Percentiles rank a stretch among this genome's conserved stretches.
These are phyloP conservation scores for Triangularia setosa DNA, from an alignment of 2,329 filamentous ascomycete species.

Conservation along the genomic window DNA sequence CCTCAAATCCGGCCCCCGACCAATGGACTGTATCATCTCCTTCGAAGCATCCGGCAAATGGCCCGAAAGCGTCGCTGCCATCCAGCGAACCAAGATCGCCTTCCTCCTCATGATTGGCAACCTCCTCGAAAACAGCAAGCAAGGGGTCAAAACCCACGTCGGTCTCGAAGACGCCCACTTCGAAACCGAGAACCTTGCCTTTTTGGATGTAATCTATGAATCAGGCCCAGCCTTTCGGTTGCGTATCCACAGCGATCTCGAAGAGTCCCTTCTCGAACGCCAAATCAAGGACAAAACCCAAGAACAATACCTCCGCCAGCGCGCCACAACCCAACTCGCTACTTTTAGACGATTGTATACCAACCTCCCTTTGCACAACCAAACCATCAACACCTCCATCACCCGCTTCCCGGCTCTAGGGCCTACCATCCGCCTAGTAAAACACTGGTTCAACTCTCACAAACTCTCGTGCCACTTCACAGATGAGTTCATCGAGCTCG, in stretches of 20 bases:
- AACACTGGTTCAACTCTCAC: conserved; percentile 85
- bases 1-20: conserved; percentile 42
- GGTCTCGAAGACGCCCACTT: conserved; percentile 74
- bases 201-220: conserved; percentile 75
- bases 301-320: conserved; percentile 62
- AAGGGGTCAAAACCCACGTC: conserved; percentile 60
- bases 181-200: conserved; percentile 71
- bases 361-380: conserved; percentile 72
- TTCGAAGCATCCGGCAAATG: conserved; percentile 92
- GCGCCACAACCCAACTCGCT: conserved; percentile 65
- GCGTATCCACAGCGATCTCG: conserved; percentile 83
- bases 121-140: conserved; percentile 59
- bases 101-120: conserved; percentile 76
- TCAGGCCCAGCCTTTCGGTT: conserved; percentile 74
- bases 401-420: conserved; percentile 78
- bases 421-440: conserved; percentile 75
- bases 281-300: conserved; percentile 69
- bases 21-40: conserved; percentile 77
- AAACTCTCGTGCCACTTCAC: conserved; percentile 72
- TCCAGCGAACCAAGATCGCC: conserved; percentile 90
- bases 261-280: conserved; percentile 76
- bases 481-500: conserved; percentile 79
- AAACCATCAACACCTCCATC: conserved; percentile 74
- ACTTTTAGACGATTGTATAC: conserved; percentile 68
- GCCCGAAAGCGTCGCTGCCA: conserved; percentile 87